These are phyloP conservation scores for Priceomyces carsonii DNA, from an alignment of 805 yeast genomes.

Conservation along the genomic window DNA sequence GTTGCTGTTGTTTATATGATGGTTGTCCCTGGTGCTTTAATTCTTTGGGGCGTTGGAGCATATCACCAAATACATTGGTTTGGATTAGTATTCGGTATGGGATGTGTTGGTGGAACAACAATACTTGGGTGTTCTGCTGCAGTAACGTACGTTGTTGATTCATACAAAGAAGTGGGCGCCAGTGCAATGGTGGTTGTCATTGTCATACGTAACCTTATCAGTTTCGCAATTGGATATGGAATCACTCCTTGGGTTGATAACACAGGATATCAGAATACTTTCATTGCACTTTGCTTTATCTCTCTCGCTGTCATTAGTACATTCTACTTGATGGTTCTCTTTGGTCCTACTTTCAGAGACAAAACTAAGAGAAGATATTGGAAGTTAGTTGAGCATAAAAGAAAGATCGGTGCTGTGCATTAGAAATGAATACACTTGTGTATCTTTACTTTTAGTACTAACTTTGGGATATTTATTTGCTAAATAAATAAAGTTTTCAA, in stretches of 20 bases:
- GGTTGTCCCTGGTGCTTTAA: slow-evolving; percentile 54
- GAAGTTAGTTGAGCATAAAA: slow-evolving; percentile 24
- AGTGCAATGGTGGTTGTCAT: slow-evolving; percentile 49
- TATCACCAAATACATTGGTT: slow-evolving; percentile 56
- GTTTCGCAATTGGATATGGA: slow-evolving; percentile 61
- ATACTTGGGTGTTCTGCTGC: slow-evolving; percentile 54
- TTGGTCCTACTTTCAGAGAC: slow-evolving; percentile 39
- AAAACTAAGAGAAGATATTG: slow-evolving; percentile 33
- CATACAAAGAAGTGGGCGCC: slow-evolving; percentile 28
- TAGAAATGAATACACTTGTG: no score
- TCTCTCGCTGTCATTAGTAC: slow-evolving; percentile 48
- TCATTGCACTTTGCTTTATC: slow-evolving; percentile 56
- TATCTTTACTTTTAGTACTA: no score
- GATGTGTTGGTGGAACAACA: slow-evolving; percentile 55
- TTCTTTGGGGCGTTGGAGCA: slow-evolving; percentile 68
- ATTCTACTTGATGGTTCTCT: slow-evolving; percentile 39
- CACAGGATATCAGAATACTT: slow-evolving; percentile 56
- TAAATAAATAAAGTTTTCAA: no score
- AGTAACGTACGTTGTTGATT: slow-evolving; percentile 36
- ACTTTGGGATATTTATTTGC: no score
- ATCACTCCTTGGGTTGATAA: slow-evolving; percentile 57
- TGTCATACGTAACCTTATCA: slow-evolving; percentile 56
- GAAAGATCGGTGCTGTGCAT: slow-evolving; percentile 3
- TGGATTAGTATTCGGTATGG: slow-evolving; percentile 49
- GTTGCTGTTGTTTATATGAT: slow-evolving; percentile 45